Conservation (phyloP, 1,284 basidiomycete species). For the Athelia psychrophila region DNA sequence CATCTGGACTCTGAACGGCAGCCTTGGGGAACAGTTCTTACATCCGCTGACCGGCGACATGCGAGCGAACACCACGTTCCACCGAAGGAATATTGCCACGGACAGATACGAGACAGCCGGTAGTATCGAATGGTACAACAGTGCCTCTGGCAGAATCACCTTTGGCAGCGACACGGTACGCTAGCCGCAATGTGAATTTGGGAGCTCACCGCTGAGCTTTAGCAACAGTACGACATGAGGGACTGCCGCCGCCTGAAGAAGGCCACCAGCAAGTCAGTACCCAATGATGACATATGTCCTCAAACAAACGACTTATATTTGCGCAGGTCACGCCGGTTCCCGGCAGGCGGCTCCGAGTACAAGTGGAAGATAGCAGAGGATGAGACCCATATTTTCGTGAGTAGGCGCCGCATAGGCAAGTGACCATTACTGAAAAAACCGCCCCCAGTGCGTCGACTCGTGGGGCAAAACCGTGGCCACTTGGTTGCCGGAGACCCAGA, state of each 20-base stretch:
- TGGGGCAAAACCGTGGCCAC: conserved; percentile 45
- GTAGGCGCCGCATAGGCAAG: conserved; percentile 14
- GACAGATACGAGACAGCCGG: not conserved
- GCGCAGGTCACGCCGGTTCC: conserved; percentile 52
- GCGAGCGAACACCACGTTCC: not conserved
- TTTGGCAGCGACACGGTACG: not conserved
- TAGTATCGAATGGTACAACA: not conserved
- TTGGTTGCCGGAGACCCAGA: conserved; percentile 40
- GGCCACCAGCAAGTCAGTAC: not conserved
- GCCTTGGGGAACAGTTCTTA: conserved; percentile 3
- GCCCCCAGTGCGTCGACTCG: conserved; percentile 46
- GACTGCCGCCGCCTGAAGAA: not conserved
- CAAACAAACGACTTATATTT: conserved; percentile 4
- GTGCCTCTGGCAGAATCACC: not conserved
- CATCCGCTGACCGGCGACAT: not conserved
- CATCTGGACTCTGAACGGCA: not conserved
- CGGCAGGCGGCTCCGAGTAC: conserved; percentile 45
- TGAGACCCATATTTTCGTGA: conserved; percentile 43
- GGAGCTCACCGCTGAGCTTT: not conserved
- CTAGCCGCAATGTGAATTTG: not conserved
- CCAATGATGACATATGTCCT: not conserved
- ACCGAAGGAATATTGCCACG: not conserved
- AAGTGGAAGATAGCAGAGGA: conserved; percentile 56
- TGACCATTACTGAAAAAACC: not conserved
- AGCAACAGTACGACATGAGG: not conserved